These are phyloP conservation scores for Calophaca sinica DNA, from an alignment of 306 rosid species.

Conservation along the genomic window DNA sequence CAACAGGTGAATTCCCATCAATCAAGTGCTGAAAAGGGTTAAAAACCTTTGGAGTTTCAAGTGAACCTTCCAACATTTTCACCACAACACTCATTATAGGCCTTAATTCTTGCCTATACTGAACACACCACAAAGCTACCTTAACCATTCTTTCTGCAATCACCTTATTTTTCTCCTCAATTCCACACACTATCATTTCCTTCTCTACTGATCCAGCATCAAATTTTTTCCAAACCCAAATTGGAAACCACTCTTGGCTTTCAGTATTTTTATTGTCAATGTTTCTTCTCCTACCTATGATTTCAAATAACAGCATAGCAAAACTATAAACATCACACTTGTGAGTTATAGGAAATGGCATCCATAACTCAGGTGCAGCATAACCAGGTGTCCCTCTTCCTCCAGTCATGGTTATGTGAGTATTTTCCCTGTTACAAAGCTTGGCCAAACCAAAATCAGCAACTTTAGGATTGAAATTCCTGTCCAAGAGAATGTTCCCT, in stretches of 20 bases:
- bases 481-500: conserved; percentile 59
- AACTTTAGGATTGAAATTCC: conserved; percentile 52
- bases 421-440: conserved; percentile 51
- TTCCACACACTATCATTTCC: conserved; percentile 39
- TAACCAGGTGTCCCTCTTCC: conserved; percentile 68
- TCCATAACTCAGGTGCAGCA: conserved; percentile 63
- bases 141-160: conserved; percentile 50
- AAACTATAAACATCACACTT: conserved; percentile 70
- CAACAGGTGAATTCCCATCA: not conserved
- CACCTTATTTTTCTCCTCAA: conserved; percentile 50
- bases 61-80: conserved; percentile 65
- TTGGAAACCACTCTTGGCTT: conserved; percentile 62
- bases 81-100: conserved; percentile 62
- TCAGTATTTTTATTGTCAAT: conserved; percentile 31
- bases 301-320: conserved; percentile 62
- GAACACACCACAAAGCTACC: conserved; percentile 61
- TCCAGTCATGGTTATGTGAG: conserved; percentile 53
- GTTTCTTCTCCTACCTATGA: conserved; percentile 59
- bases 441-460: conserved; percentile 70
- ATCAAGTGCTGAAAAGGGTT: conserved; percentile 55
- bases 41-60: conserved; percentile 50
- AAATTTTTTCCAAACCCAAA: conserved; percentile 51
- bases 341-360: conserved; percentile 55
- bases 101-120: conserved; percentile 56
- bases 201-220: conserved; percentile 39